A percentile compares a stretch with the other conserved stretches of the same genome.
Conservation (phyloP, 495 filamentous ascomycete genomes). For the Monascus purpureus region DNA sequence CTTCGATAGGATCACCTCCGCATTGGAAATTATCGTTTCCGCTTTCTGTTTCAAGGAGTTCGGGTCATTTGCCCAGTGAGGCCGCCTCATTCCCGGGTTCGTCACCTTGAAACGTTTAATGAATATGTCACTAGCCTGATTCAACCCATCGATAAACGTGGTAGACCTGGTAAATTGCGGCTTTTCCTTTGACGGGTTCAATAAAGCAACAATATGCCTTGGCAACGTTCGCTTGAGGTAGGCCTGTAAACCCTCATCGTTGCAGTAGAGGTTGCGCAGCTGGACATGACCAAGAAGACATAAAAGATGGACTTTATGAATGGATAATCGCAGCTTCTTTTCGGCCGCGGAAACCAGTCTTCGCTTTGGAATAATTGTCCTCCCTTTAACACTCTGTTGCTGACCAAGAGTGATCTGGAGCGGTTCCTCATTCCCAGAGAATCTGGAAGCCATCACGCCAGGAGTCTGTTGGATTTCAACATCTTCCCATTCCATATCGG, state of each 20-base stretch:
- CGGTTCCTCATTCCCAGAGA: conserved; percentile 19
- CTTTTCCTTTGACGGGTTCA: conserved; percentile 48
- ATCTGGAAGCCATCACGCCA: neutral
- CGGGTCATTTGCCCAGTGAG: conserved; percentile 57
- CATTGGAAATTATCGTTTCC: conserved; percentile 23
- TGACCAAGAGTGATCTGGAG: conserved; percentile 46
- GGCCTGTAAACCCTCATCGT: conserved; percentile 45
- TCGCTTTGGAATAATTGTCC: conserved; percentile 25
- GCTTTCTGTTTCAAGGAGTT: conserved; percentile 43
- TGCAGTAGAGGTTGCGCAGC: conserved; percentile 78
- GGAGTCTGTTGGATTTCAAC: conserved; percentile 37
- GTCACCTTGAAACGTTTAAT: conserved; percentile 52
- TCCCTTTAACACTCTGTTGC: conserved; percentile 18
- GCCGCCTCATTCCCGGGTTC: conserved; percentile 50
- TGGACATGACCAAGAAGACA: conserved; percentile 66
- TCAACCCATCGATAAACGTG: conserved; percentile 65
- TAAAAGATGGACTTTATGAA: conserved; percentile 77
- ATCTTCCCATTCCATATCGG: conserved; percentile 61
- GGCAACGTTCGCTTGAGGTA: conserved; percentile 46
- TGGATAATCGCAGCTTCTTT: conserved; percentile 52
- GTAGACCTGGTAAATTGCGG: conserved; percentile 58
- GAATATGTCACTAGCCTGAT: conserved; percentile 54
- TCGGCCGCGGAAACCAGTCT: conserved; percentile 57
- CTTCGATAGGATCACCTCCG: conserved; percentile 38
- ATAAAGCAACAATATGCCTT: conserved; percentile 41